These are phyloP conservation scores for Didymella exigua DNA, from an alignment of 2,329 filamentous ascomycete genomes.

Conservation along the genomic window DNA sequence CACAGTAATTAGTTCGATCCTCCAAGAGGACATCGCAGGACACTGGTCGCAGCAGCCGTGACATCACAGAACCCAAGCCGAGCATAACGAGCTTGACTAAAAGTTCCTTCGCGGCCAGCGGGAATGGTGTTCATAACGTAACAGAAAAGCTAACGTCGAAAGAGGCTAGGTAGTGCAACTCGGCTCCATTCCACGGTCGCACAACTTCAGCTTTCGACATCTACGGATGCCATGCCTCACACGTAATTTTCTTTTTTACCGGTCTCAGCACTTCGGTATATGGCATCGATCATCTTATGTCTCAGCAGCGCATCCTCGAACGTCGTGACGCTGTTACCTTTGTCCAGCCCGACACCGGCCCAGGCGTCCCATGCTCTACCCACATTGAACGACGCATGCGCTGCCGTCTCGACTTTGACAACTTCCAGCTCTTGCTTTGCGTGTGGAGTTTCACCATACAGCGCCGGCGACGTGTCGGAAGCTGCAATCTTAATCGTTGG, in stretches of 20 bases:
- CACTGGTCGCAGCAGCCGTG: slow-evolving; percentile 5
- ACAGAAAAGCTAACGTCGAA: slow-evolving; percentile 19
- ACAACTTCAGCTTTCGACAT: not conserved
- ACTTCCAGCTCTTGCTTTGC: slow-evolving; percentile 42
- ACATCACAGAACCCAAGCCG: slow-evolving; percentile 18
- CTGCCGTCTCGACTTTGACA: slow-evolving; percentile 58
- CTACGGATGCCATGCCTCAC: no score
- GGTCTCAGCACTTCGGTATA: slow-evolving; percentile 41
- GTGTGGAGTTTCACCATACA: slow-evolving; percentile 28
- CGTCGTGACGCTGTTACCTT: slow-evolving; percentile 33
- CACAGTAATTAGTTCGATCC: not conserved
- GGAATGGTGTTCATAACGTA: slow-evolving; percentile 22
- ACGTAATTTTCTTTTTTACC: slow-evolving; percentile 40
- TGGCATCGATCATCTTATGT: slow-evolving; percentile 47
- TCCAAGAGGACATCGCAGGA: not conserved
- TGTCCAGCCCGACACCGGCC: slow-evolving; percentile 44
- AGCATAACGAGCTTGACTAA: slow-evolving; percentile 18
- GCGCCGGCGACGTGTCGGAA: slow-evolving; percentile 43
- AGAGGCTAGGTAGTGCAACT: not conserved
- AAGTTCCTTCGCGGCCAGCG: slow-evolving; percentile 2
- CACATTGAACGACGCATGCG: slow-evolving; percentile 58
- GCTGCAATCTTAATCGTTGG: slow-evolving; percentile 32
- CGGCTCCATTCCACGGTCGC: no score
- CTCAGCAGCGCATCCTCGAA: slow-evolving; percentile 45
- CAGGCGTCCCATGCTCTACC: slow-evolving; percentile 63